phyloP scores from a whole-genome alignment of 2,329 filamentous ascomycete genomes.

The Lasiodiplodia sp. region DNA sequence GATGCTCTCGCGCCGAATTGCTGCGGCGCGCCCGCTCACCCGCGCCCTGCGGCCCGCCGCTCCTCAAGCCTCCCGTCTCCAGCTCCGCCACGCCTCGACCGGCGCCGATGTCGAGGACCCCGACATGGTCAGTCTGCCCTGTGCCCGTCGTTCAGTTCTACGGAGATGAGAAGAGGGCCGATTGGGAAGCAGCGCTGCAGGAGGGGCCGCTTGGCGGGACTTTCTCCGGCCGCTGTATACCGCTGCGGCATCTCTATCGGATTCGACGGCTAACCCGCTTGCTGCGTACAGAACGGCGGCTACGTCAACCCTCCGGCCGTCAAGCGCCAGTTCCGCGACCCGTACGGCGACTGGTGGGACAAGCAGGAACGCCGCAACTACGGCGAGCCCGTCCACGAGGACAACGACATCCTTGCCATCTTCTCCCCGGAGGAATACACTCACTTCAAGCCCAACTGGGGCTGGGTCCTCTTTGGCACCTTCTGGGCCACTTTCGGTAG shows the following conservation, averaged over 20 bases:
- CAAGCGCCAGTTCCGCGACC: constrained; percentile 93
- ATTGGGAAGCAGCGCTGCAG: neutral
- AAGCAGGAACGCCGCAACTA: constrained; percentile 97
- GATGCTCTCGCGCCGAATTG: constrained; percentile 55
- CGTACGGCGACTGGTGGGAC: constrained; percentile 95
- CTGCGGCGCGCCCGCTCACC: constrained; percentile 48
- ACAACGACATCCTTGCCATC: constrained; percentile 90
- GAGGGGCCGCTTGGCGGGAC: neutral
- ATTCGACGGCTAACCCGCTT: constrained; percentile 6
- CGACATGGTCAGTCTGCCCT: constrained; percentile 63
- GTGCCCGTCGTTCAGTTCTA: neutral
- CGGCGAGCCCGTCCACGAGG: constrained; percentile 95
- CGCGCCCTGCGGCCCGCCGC: constrained; percentile 43
- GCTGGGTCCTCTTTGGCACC: constrained; percentile 62
- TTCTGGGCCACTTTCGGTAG: constrained; percentile 52
- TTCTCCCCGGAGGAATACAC: constrained; percentile 91
- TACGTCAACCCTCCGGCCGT: constrained; percentile 79
- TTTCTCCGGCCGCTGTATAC: constrained; percentile 1
- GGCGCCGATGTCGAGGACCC: constrained; percentile 67
- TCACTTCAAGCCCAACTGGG: constrained; percentile 77
- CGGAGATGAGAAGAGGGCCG: neutral
- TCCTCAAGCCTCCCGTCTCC: constrained; percentile 43
- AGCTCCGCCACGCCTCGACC: constrained; percentile 45
- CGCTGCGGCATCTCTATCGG: neutral
- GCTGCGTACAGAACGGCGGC: constrained; percentile 72